Percentiles rank a stretch among this genome's conserved stretches.
Evolutionary conservation across 441 rosid species (phyloP).

Genomic region (Populus hybrid): DNA sequence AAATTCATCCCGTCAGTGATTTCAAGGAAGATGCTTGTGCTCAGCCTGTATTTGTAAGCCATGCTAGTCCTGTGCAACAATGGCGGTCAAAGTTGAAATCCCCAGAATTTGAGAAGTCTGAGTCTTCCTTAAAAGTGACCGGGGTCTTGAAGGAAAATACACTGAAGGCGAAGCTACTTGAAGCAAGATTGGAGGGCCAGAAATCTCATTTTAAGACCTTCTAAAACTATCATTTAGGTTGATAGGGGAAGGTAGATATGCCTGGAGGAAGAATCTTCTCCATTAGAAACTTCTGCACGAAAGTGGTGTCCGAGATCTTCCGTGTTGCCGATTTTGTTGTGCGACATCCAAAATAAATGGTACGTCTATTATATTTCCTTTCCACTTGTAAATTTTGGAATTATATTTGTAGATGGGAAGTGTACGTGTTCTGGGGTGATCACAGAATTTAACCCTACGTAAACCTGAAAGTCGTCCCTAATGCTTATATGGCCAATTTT

Average conservation of each 20-base stretch:
- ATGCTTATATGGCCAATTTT: neutral
- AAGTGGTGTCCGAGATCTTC: neutral
- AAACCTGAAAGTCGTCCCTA: neutral
- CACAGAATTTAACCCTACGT: neutral
- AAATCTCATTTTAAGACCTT: slow-evolving; percentile 34
- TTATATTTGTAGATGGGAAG: slow-evolving; percentile 10
- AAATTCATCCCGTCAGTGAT: slow-evolving; percentile 47
- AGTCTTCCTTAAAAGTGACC: slow-evolving; percentile 34
- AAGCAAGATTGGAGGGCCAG: slow-evolving; percentile 56
- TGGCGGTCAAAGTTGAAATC: slow-evolving; percentile 56
- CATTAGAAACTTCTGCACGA: neutral
- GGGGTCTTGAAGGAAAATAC: slow-evolving; percentile 51
- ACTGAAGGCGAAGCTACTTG: slow-evolving; percentile 61
- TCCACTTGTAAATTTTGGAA: slow-evolving; percentile 15
- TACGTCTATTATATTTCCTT: neutral
- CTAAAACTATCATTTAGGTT: slow-evolving; percentile 30
- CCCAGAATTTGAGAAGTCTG: slow-evolving; percentile 33
- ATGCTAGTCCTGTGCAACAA: slow-evolving; percentile 62
- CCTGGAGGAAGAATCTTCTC: neutral
- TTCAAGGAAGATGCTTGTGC: slow-evolving; percentile 32
- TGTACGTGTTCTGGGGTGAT: neutral
- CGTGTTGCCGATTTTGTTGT: neutral
- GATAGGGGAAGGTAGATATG: neutral
- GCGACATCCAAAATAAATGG: neutral
- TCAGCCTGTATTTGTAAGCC: slow-evolving; percentile 41